A percentile compares a stretch with the other conserved stretches of the same genome.
Conservation (phyloP, 2,329 filamentous ascomycete genomes). For the Dendrostoma leiphaemia region DNA sequence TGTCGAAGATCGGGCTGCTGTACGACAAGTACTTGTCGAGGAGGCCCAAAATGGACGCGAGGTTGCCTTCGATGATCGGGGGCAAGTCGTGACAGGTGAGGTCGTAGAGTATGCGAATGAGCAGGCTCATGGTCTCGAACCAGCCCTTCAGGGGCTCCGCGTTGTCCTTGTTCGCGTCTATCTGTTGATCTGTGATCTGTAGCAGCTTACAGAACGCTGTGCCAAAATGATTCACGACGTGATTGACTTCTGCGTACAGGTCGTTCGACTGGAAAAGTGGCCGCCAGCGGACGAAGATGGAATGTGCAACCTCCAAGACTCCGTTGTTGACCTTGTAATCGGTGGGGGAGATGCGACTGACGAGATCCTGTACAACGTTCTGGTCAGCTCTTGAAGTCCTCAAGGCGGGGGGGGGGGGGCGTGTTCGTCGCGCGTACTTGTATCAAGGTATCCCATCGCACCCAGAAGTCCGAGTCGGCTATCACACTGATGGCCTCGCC, state of each 20-base stretch:
- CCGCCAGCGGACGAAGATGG: conserved; percentile 94
- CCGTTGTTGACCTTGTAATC: conserved; percentile 87
- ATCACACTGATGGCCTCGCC: conserved; percentile 97
- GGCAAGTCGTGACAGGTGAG: conserved; percentile 96
- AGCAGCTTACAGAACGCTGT: conserved; percentile 79
- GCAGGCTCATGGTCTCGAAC: conserved; percentile 81
- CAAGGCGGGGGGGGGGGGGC: too few species aligned
- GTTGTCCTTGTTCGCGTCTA: conserved; percentile 74
- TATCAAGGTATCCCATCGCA: conserved; percentile 93
- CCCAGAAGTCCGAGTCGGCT: conserved; percentile 96
- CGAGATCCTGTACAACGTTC: conserved; percentile 64
- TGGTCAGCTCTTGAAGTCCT: not conserved
- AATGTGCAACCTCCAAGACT: conserved; percentile 95
- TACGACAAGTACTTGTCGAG: conserved; percentile 93
- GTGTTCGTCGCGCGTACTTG: conserved; percentile 53
- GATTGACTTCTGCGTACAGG: conserved; percentile 92
- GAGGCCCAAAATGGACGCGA: conserved; percentile 71
- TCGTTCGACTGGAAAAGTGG: conserved; percentile 91
- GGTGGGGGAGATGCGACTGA: conserved; percentile 77
- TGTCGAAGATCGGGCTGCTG: conserved; percentile 77
- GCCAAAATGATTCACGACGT: conserved; percentile 85
- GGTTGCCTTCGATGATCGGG: conserved; percentile 88
- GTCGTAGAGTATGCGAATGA: conserved; percentile 92
- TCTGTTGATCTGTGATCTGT: conserved; percentile 65
- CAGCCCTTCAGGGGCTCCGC: conserved; percentile 72